Conservation (phyloP, 345 rosid species). For the Clausena lansium region DNA sequence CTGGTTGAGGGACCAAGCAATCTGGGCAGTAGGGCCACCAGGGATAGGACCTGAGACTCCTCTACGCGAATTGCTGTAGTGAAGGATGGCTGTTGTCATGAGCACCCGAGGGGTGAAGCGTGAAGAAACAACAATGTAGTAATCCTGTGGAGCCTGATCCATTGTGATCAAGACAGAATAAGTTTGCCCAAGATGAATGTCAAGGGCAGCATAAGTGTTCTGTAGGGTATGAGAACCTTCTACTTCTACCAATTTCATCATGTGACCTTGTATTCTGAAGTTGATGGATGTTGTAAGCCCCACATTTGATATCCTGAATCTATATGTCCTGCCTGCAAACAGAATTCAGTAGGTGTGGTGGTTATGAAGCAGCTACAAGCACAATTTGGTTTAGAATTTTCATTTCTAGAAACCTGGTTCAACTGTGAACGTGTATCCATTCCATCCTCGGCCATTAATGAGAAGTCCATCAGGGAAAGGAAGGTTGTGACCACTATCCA, state of each 20-base stretch:
- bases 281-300: conserved; percentile 68
- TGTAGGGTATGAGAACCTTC: conserved; percentile 95
- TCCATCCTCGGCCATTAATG: conserved; percentile 91
- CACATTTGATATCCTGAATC: conserved; percentile 87
- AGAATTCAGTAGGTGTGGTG: neutral
- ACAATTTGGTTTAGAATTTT: neutral
- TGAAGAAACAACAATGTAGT: conserved; percentile 71
- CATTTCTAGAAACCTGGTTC: conserved; percentile 52
- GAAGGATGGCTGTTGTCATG: conserved; percentile 79
- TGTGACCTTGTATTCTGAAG: conserved; percentile 87
- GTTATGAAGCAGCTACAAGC: neutral
- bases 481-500: conserved; percentile 62
- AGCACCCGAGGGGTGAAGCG: conserved; percentile 69
- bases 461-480: conserved; percentile 82
- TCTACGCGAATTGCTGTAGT: conserved; percentile 68
- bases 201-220: conserved; percentile 60
- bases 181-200: conserved; percentile 87
- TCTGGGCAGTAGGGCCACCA: conserved; percentile 59
- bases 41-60: conserved; percentile 83
- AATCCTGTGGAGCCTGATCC: conserved; percentile 72
- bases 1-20: conserved; percentile 73
- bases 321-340: conserved; percentile 68
- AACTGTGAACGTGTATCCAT: conserved; percentile 66
- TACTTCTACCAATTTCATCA: conserved; percentile 77
- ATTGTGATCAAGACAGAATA: conserved; percentile 85